A percentile compares a stretch with the other conserved stretches of the same genome.
Conservation (phyloP, 768 basidiomycete genomes). For the Rhodotorula graminis region DNA sequence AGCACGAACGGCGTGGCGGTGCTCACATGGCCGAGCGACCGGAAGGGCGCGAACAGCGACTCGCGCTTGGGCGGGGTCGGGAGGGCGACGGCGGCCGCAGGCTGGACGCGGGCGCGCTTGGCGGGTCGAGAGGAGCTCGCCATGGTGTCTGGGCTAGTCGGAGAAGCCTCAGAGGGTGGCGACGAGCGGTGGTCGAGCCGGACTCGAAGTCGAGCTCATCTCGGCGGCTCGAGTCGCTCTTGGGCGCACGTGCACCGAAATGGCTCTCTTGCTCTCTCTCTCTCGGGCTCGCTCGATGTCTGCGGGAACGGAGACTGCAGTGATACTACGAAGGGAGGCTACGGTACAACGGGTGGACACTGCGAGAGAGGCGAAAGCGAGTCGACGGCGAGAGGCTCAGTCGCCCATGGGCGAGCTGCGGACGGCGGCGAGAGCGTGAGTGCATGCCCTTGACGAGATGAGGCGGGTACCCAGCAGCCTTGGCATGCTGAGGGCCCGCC, state of each 20-base stretch:
- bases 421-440: neutral
- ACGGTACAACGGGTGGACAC: too few species aligned
- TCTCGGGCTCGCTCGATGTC: too few species aligned
- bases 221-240: neutral
- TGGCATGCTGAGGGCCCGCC: too few species aligned
- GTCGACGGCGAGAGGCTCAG: neutral
- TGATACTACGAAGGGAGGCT: too few species aligned
- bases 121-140: neutral
- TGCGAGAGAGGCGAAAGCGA: neutral
- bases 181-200: neutral
- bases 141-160: neutral
- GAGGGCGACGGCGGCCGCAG: neutral
- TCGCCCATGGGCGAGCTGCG: conserved; percentile 12
- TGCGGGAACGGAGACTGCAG: too few species aligned
- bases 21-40: conserved; percentile 89
- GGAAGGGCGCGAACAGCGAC: conserved; percentile 79
- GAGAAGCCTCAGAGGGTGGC: neutral
- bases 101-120: conserved; percentile 11
- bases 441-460: accelerated
- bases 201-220: neutral
- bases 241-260: too few species aligned
- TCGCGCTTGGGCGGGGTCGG: neutral
- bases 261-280: too few species aligned
- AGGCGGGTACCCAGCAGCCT: neutral
- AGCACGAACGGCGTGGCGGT: conserved; percentile 83